Evolutionary conservation across 805 yeast genomes (phyloP), one percentile per base, ranked within the genome.

Genomic region (Yarrowia phangngaensis): DNA sequence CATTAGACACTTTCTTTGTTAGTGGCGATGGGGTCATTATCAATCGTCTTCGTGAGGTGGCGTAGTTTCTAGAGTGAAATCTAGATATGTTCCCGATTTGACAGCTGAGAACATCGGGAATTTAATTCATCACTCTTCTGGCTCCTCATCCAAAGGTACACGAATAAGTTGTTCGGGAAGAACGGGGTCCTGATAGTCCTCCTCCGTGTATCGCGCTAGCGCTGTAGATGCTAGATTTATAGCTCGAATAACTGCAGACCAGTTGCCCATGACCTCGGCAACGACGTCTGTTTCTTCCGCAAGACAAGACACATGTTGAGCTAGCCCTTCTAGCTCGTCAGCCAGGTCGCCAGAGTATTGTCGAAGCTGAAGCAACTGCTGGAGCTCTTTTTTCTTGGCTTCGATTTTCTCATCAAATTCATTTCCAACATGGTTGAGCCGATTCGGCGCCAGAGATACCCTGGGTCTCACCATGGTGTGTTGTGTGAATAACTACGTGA

Each of bases 191-290:
- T 27, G 32, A 11, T 38, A 38, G 13, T 38, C 45, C 32, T 38
- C 45, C 19, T 38, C 45, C 5, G 45, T 38, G 16, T 38, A 38
- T 13, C 45, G 15, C 4, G 32, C 45, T 24, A 38, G 24, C 4
- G 45, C 45, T 32, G 45, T 38, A 12, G 32, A 26, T 4, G 45
- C 45, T 13, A 38, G 32, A 27, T 38, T 38, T 6, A 38, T 38
- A 13, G 45, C 45, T 6, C 45, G 31, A 19, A 38, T 38, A 9
- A 38, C 45, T 4, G 45, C 45, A 6, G 45, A 17, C 45, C 45
- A 38, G 32, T 38, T 38, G 19, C 45, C 45, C 45, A 38, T 38
- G 24, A 38, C 45, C 32, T 38, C 45, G 26, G 45, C 45, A 3
- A 38, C 45, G 19, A 38, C 45, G 12, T 38, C 32, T 1, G 45